Conservation (phyloP, 495 filamentous ascomycete species). For the Immersiella caudata region DNA sequence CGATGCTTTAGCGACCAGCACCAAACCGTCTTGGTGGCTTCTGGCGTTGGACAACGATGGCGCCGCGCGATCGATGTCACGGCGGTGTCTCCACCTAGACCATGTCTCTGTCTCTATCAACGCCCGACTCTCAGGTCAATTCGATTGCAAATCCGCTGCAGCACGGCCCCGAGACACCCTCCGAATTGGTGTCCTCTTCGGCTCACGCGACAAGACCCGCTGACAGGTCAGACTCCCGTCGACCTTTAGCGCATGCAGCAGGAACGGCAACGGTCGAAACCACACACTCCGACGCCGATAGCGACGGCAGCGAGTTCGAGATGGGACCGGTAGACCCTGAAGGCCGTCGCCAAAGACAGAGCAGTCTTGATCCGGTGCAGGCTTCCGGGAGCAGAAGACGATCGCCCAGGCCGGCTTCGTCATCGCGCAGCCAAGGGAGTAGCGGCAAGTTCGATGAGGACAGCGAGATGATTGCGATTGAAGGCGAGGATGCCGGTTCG, state of each 20-base stretch:
- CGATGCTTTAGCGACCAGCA: not conserved
- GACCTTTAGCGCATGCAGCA: not conserved
- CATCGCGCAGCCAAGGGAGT: conserved; percentile 39
- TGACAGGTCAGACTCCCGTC: conserved; percentile 11
- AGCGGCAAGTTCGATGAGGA: conserved; percentile 42
- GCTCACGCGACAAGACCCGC: conserved; percentile 16
- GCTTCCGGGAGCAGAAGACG: conserved; percentile 45
- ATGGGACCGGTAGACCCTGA: conserved; percentile 49
- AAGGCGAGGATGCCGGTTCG: conserved; percentile 29
- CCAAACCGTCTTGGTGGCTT: not conserved
- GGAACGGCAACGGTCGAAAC: conserved; percentile 1
- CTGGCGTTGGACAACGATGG: conserved; percentile 19
- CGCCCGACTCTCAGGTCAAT: not conserved
- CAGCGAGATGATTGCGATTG: conserved; percentile 30
- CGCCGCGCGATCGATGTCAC: not conserved
- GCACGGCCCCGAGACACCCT: not conserved
- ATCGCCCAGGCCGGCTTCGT: conserved; percentile 53
- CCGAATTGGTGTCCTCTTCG: not conserved
- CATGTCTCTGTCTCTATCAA: not conserved
- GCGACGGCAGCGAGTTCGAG: conserved; percentile 44
- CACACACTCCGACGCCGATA: conserved; percentile 15
- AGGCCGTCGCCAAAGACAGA: conserved; percentile 62
- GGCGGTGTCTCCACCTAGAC: conserved; percentile 18
- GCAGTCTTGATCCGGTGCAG: conserved; percentile 55
- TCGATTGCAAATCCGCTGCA: not conserved